Conservation (phyloP, 2,329 filamentous ascomycete genomes). For the Didymosphaeria variabile region DNA sequence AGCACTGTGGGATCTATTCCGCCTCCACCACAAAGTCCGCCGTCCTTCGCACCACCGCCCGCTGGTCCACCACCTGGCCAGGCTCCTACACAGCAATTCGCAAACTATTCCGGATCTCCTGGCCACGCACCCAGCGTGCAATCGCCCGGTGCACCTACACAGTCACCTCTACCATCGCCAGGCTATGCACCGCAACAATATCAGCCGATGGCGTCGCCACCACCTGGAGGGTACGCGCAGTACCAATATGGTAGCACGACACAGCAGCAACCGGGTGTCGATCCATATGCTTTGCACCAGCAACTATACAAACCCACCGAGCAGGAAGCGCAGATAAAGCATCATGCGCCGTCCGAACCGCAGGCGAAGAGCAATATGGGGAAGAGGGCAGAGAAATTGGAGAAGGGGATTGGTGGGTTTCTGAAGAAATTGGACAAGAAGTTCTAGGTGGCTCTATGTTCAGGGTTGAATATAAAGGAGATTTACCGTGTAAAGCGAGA, state of each 20-base stretch:
- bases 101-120: conserved; percentile 48
- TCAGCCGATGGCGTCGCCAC: conserved; percentile 49
- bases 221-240: conserved; percentile 65
- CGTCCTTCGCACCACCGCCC: conserved; percentile 52
- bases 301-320: conserved; percentile 76
- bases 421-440: conserved; percentile 83
- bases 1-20: conserved; percentile 48
- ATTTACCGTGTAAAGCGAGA: background rate
- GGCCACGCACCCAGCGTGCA: conserved; percentile 42
- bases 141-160: conserved; percentile 30
- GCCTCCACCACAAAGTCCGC: conserved; percentile 45
- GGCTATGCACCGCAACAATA: conserved; percentile 49
- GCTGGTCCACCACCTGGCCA: conserved; percentile 37
- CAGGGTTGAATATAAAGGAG: background rate
- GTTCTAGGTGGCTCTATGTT: conserved; percentile 52
- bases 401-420: conserved; percentile 75
- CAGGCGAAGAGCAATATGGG: conserved; percentile 64
- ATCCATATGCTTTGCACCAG: conserved; percentile 68
- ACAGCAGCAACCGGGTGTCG: conserved; percentile 39
- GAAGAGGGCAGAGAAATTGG: conserved; percentile 70
- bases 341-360: conserved; percentile 32
- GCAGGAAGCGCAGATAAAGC: conserved; percentile 56
- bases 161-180: conserved; percentile 51
- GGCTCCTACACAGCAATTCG: conserved; percentile 48
- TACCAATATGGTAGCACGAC: conserved; percentile 57